phyloP scores from a whole-genome alignment of 2,329 filamentous ascomycete species.

The Elsinoe batatas region DNA sequence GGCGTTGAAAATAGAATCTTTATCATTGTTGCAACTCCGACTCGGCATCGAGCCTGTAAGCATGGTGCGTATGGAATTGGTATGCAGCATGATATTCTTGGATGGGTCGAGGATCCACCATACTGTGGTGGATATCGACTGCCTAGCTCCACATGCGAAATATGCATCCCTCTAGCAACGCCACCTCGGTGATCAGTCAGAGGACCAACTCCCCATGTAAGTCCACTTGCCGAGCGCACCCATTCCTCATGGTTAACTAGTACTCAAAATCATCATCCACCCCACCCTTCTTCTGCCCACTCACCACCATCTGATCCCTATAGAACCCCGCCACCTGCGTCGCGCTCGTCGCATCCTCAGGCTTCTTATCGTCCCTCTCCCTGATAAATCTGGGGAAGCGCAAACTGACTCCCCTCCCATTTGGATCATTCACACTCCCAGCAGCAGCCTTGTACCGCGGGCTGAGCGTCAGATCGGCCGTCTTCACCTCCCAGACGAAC shows the following conservation, averaged over 20 bases:
- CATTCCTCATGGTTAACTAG: conserved; percentile 35
- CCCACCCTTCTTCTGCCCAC: conserved; percentile 72
- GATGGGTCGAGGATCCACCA: no score
- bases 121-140: no score
- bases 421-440: conserved; percentile 38
- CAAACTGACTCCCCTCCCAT: conserved; percentile 68
- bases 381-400: conserved; percentile 91
- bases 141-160: no score
- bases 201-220: no score
- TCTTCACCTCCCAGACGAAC: conserved; percentile 96
- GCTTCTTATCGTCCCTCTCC: conserved; percentile 87
- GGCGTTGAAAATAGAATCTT: no score
- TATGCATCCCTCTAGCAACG: no score
- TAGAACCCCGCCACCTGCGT: conserved; percentile 95
- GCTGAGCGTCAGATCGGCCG: conserved; percentile 84
- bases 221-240: background rate
- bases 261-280: conserved; percentile 99
- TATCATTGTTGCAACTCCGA: no score
- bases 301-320: conserved; percentile 80
- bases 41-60: no score
- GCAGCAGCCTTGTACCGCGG: conserved; percentile 88
- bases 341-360: conserved; percentile 76
- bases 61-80: no score
- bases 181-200: no score
- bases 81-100: no score